A percentile compares a stretch with the other conserved stretches of the same genome.
phyloP scores from a whole-genome alignment of 2,329 filamentous ascomycete genomes.

The Aspergillus ochraceus region DNA sequence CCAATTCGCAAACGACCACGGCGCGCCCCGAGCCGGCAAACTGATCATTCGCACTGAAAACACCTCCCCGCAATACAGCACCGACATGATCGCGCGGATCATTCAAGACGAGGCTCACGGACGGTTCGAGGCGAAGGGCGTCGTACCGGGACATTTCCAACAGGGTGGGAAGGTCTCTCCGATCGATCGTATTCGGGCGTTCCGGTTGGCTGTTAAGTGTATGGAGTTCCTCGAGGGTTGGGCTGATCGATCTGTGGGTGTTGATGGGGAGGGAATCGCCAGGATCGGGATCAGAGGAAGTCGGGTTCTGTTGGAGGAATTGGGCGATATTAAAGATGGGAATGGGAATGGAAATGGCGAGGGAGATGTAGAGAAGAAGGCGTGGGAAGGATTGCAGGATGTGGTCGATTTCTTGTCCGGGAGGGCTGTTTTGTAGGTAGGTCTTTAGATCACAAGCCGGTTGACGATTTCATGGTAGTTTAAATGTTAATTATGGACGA shows the following conservation, averaged over 20 bases:
- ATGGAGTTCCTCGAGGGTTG: slow-evolving; percentile 85
- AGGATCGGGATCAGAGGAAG: not conserved
- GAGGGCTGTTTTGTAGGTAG: not conserved
- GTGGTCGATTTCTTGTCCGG: not conserved
- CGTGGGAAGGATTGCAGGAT: not conserved
- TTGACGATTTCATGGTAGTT: not conserved
- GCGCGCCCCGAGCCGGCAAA: slow-evolving; percentile 83
- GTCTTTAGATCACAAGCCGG: too few species aligned
- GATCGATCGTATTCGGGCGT: slow-evolving; percentile 91
- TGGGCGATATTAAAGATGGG: not conserved
- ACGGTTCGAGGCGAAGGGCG: slow-evolving; percentile 85
- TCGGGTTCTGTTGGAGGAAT: not conserved
- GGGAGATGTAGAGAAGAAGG: not conserved
- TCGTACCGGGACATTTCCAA: slow-evolving; percentile 88
- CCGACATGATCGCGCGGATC: slow-evolving; percentile 89
- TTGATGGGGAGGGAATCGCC: not conserved
- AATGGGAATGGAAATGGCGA: not conserved
- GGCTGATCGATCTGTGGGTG: slow-evolving; percentile 54
- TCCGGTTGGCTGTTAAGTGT: slow-evolving; percentile 90
- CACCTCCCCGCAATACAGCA: slow-evolving; percentile 83
- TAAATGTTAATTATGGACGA: too few species aligned
- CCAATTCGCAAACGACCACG: slow-evolving; percentile 79
- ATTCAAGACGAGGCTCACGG: slow-evolving; percentile 89
- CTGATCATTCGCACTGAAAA: slow-evolving; percentile 94
- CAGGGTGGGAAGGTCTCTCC: slow-evolving; percentile 88